Conservation (phyloP, 768 basidiomycete genomes). For the Jaapia argillacea region DNA sequence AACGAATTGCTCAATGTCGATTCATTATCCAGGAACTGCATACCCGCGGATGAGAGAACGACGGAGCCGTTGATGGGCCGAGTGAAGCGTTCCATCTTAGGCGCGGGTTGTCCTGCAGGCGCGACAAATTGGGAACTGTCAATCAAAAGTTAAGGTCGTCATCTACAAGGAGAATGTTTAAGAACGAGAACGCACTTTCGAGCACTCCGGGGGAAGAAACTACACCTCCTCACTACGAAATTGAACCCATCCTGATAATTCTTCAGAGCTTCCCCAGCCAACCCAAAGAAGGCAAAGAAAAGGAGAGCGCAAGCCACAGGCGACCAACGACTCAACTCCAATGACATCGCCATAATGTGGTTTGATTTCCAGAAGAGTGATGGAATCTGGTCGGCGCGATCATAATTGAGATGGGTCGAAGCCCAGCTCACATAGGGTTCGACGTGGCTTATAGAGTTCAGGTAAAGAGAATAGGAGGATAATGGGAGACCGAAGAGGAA, state of each 20-base stretch:
- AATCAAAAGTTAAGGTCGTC: no score
- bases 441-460: conserved; percentile 26
- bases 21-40: no score
- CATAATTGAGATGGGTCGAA: conserved; percentile 38
- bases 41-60: no score
- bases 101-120: no score
- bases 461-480: conserved; percentile 3
- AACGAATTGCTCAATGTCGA: no score
- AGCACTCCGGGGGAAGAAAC: no score
- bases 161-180: no score
- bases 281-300: no score
- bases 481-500: conserved; percentile 20
- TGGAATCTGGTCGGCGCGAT: conserved; percentile 29
- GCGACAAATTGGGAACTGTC: no score
- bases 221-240: conserved; percentile 3
- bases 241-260: conserved; percentile 20
- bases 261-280: conserved; percentile 33
- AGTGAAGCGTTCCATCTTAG: no score
- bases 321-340: conserved; percentile 32
- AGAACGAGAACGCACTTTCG: no score
- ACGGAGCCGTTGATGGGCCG: no score
- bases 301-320: conserved; percentile 22
- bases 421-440: conserved; percentile 36
- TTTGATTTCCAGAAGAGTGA: conserved; percentile 7
- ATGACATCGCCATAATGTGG: conserved; percentile 2